These are phyloP conservation scores for Alternaria sp. DNA, from an alignment of 2,329 filamentous ascomycete genomes.

Conservation along the genomic window DNA sequence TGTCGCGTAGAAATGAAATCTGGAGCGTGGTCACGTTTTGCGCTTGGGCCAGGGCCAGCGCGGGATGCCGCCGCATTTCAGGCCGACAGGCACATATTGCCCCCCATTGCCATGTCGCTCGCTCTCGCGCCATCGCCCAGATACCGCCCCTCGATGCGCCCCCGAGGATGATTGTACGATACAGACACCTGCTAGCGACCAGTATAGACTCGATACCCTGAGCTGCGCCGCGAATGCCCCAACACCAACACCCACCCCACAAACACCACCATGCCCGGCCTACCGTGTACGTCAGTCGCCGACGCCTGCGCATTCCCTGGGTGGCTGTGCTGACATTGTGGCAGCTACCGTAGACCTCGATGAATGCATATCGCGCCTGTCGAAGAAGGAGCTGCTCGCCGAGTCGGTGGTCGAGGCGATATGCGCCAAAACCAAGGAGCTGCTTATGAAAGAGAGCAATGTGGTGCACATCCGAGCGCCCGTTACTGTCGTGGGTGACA, in stretches of 20 bases:
- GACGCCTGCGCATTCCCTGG: conserved; percentile 1
- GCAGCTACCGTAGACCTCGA: conserved; percentile 95
- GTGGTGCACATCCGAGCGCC: conserved; percentile 96
- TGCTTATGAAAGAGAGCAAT: conserved; percentile 99
- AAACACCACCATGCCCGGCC: conserved; percentile 55
- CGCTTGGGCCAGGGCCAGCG: conserved; percentile 26
- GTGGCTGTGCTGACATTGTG: conserved; percentile 24
- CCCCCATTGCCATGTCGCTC: conserved; percentile 21
- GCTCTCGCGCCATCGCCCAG: conserved; percentile 25
- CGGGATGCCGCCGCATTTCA: conserved; percentile 15
- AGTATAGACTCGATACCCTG: conserved; percentile 46
- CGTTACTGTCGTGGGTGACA: conserved; percentile 96
- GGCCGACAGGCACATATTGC: conserved; percentile 19
- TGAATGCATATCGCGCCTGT: conserved; percentile 95
- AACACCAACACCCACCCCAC: conserved; percentile 20
- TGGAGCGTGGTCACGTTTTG: conserved; percentile 24
- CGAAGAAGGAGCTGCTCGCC: conserved; percentile 94
- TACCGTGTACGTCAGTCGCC: conserved; percentile 53
- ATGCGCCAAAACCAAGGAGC: conserved; percentile 98
- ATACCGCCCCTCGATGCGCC: conserved; percentile 35
- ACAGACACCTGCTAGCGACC: conserved; percentile 46
- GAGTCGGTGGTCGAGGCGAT: conserved; percentile 99
- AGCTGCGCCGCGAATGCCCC: conserved; percentile 39
- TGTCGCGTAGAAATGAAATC: conserved; percentile 16
- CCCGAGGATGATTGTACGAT: conserved; percentile 51